Percentiles rank a stretch among this genome's conserved stretches.
Conservation (phyloP, 129 eudicot genomes). For the Ambrosia artemisiifolia region DNA sequence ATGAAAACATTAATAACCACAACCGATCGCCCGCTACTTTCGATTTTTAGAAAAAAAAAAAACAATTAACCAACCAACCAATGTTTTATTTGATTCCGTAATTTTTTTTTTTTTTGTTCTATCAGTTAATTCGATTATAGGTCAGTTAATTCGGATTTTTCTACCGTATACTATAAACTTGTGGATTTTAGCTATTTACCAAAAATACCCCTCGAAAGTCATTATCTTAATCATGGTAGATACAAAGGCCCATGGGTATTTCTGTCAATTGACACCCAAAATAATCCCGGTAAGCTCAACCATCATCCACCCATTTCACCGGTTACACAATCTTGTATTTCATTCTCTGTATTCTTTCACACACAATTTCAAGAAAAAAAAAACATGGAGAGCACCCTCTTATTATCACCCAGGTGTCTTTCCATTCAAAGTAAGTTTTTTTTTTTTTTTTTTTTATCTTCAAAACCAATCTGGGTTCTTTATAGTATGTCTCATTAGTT, state of each 20-base stretch:
- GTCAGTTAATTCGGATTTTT: too few species aligned
- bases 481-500: not conserved
- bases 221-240: not conserved
- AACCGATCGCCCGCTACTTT: too few species aligned
- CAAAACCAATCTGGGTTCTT: slow-evolving; percentile 8
- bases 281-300: slow-evolving; percentile 20
- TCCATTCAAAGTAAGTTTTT: slow-evolving; percentile 47
- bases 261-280: slow-evolving; percentile 18
- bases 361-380: slow-evolving; percentile 16
- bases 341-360: slow-evolving; percentile 1
- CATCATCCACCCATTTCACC: slow-evolving; percentile 38
- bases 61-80: too few species aligned
- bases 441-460: slow-evolving; percentile 5
- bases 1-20: too few species aligned
- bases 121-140: too few species aligned
- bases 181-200: not conserved
- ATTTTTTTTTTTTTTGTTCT: too few species aligned
- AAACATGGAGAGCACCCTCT: slow-evolving; percentile 58
- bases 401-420: slow-evolving; percentile 39
- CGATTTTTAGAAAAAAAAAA: too few species aligned
- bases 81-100: too few species aligned
- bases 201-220: slow-evolving; percentile 10
- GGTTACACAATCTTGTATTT: slow-evolving; percentile 10
- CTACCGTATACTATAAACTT: not conserved
- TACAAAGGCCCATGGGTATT: slow-evolving; percentile 21